Conservation (phyloP, 2,329 filamentous ascomycete species). For the Fusarium dimerum region DNA sequence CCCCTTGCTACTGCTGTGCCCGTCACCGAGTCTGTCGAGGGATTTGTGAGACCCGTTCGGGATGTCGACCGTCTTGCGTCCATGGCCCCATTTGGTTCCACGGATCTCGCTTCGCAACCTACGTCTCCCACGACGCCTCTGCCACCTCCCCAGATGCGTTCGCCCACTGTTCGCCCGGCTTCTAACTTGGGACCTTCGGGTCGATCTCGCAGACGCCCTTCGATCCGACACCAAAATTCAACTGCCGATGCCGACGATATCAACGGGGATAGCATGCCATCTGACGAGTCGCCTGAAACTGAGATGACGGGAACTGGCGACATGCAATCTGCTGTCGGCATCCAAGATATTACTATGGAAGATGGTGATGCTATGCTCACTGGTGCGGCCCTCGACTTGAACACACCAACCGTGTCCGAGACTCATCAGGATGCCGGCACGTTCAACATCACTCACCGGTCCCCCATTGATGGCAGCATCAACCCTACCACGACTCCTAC, state of each 20-base stretch:
- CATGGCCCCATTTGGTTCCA: conserved; percentile 71
- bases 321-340: conserved; percentile 79
- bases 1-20: conserved; percentile 68
- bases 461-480: conserved; percentile 81
- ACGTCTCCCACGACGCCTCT: conserved; percentile 86
- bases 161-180: conserved; percentile 55
- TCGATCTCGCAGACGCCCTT: conserved; percentile 70
- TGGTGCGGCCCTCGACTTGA: conserved; percentile 71
- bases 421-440: conserved; percentile 79
- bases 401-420: conserved; percentile 78
- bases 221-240: conserved; percentile 87
- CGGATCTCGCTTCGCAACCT: conserved; percentile 80
- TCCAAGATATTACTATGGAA: conserved; percentile 79
- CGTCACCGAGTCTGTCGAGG: conserved; percentile 68
- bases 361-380: conserved; percentile 80
- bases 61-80: conserved; percentile 82
- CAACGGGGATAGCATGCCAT: conserved; percentile 78
- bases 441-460: conserved; percentile 91
- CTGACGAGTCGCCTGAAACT: conserved; percentile 74
- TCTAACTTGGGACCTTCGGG: conserved; percentile 54
- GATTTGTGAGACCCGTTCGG: conserved; percentile 78
- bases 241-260: conserved; percentile 88
- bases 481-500: conserved; percentile 70
- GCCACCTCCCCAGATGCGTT: conserved; percentile 61
- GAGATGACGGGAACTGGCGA: conserved; percentile 80